Evolutionary conservation across 257 asterid species (phyloP).

Genomic region (Salvia splendens): DNA sequence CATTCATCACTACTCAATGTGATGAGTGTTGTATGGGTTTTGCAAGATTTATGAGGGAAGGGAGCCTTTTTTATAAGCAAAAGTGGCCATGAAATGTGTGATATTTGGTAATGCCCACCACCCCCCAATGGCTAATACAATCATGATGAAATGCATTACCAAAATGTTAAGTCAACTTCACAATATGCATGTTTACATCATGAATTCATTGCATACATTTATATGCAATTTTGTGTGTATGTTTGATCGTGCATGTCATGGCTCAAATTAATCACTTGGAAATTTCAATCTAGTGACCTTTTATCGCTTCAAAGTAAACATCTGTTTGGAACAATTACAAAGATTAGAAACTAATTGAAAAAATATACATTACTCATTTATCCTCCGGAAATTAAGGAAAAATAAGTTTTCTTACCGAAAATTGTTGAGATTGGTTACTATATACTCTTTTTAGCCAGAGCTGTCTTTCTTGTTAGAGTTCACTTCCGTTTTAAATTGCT

Average conservation of each 20-base stretch:
- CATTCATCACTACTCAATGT: slow-evolving; percentile 33
- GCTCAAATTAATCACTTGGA: slow-evolving; percentile 19
- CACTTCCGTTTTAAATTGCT: too few species aligned
- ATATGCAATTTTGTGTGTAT: background rate
- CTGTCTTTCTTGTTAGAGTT: too few species aligned
- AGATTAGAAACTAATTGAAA: too few species aligned
- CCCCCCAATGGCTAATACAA: slow-evolving; percentile 39
- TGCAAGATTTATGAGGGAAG: slow-evolving; percentile 26
- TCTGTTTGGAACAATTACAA: too few species aligned
- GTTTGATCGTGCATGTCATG: too few species aligned
- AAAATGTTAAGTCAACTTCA: slow-evolving; percentile 66
- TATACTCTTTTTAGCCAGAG: too few species aligned
- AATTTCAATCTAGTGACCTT: background rate
- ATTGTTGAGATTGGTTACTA: too few species aligned
- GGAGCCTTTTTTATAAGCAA: slow-evolving; percentile 43
- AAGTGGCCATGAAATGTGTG: slow-evolving; percentile 31
- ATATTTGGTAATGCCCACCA: slow-evolving; percentile 43
- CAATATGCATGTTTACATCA: slow-evolving; percentile 45
- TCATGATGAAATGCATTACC: slow-evolving; percentile 70
- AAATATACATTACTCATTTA: too few species aligned
- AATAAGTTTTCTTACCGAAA: too few species aligned
- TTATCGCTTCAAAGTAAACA: too few species aligned
- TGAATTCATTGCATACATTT: background rate
- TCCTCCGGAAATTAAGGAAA: too few species aligned
- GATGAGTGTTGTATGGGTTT: slow-evolving; percentile 9